Percentiles rank a stretch among this genome's conserved stretches.
phyloP scores from a whole-genome alignment of 805 yeast species.

The Ogataea henricii region DNA sequence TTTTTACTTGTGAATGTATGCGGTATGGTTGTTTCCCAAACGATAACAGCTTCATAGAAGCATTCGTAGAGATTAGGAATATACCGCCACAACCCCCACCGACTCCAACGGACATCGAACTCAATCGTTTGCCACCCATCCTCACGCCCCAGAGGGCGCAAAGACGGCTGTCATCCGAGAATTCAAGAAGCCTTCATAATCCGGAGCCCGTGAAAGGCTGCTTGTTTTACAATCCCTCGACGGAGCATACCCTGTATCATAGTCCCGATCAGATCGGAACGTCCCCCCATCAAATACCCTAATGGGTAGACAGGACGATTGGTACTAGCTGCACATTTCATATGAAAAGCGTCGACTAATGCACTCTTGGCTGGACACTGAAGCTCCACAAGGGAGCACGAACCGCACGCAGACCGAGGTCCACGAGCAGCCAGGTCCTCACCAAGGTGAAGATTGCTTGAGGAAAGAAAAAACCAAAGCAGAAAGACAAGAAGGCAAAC shows the following conservation, averaged over 20 bases:
- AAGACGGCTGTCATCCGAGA: constrained; percentile 45
- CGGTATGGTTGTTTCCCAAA: constrained; percentile 99
- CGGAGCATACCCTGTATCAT: constrained; percentile 90
- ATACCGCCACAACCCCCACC: constrained; percentile 73
- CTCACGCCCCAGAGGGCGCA: no score
- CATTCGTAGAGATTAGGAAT: constrained; percentile 99
- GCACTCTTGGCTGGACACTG: constrained; percentile 33
- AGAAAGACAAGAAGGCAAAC: no score
- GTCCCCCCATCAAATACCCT: constrained; percentile 34
- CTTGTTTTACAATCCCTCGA: constrained; percentile 90
- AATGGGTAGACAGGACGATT: constrained; percentile 30
- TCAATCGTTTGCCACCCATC: no score
- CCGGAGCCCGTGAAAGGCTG: constrained; percentile 28
- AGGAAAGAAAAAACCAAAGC: constrained; percentile 10
- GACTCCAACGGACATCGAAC: constrained; percentile 61
- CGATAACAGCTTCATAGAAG: constrained; percentile 83
- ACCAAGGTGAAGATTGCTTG: constrained; percentile 45
- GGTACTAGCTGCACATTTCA: constrained; percentile 37
- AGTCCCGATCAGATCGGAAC: constrained; percentile 23
- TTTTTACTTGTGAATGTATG: constrained; percentile 57
- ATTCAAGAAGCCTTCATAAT: constrained; percentile 51
- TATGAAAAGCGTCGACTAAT: constrained; percentile 34
- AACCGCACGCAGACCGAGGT: constrained; percentile 20
- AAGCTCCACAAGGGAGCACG: constrained; percentile 26
- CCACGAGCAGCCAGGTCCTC: constrained; percentile 26